phyloP scores from a whole-genome alignment of 2,329 filamentous ascomycete genomes.

The Beauveria australis region DNA sequence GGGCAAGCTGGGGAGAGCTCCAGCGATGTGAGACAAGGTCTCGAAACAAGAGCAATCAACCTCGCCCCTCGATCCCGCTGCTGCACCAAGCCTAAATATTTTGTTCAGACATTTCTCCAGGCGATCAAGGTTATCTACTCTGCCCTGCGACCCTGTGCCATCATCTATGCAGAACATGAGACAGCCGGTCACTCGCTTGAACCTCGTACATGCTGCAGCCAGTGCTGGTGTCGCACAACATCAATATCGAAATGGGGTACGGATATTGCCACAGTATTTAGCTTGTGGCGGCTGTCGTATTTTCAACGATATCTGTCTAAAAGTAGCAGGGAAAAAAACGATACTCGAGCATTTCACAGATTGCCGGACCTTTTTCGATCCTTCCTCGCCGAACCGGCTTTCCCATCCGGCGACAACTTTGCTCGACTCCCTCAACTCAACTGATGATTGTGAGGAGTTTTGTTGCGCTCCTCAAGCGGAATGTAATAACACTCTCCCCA shows the following conservation, averaged over 20 bases:
- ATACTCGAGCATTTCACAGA: background rate
- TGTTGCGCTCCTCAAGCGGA: background rate
- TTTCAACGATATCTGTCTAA: no score
- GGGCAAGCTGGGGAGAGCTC: background rate
- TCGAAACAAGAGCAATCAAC: conserved; percentile 7
- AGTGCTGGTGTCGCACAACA: background rate
- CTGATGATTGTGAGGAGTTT: background rate
- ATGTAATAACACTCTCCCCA: background rate
- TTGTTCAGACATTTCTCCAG: background rate
- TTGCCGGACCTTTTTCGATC: background rate
- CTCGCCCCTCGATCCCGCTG: background rate
- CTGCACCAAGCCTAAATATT: background rate
- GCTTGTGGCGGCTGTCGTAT: background rate
- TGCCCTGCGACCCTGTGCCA: background rate
- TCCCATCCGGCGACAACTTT: background rate
- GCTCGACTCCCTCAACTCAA: background rate
- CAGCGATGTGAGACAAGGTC: conserved; percentile 9
- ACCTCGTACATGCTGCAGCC: background rate
- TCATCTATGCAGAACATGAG: conserved; percentile 1
- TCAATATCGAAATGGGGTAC: background rate
- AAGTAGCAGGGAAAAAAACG: no score
- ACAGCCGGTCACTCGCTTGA: background rate
- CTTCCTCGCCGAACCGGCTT: background rate
- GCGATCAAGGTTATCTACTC: background rate
- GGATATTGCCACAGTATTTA: background rate